These are phyloP conservation scores for Xylaria nigripes DNA, from an alignment of 495 filamentous ascomycete species.

Conservation along the genomic window DNA sequence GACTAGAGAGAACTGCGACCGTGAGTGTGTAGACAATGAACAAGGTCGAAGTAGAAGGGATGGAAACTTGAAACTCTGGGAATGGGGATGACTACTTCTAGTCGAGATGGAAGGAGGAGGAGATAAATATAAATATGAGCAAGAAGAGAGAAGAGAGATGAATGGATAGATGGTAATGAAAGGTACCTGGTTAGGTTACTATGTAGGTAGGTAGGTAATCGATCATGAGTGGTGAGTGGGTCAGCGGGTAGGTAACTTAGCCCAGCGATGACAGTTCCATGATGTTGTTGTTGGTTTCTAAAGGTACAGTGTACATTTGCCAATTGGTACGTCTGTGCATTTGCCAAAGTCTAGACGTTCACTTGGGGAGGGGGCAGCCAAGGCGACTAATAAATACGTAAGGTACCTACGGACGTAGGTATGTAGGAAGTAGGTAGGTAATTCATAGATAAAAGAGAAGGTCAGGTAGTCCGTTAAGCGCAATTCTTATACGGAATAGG, in stretches of 20 bases:
- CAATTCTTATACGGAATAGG: too few species aligned
- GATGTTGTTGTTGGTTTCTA: background rate
- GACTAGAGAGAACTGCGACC: background rate
- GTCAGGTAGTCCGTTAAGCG: too few species aligned
- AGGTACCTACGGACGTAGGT: too few species aligned
- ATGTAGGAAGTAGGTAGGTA: too few species aligned
- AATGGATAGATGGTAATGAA: background rate
- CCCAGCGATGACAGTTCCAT: background rate
- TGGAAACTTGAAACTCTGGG: background rate
- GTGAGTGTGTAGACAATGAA: too few species aligned
- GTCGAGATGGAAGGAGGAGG: background rate
- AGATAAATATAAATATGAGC: background rate
- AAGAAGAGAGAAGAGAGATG: background rate
- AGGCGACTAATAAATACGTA: too few species aligned
- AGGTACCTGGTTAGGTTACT: background rate
- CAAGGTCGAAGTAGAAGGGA: too few species aligned
- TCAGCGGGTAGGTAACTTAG: background rate
- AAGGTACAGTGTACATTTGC: background rate
- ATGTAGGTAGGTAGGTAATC: background rate
- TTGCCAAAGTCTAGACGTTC: background rate
- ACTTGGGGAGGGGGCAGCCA: background rate
- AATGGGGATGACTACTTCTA: background rate
- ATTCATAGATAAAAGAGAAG: too few species aligned
- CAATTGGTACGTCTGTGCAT: too few species aligned
- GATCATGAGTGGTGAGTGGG: background rate